Base-by-base conservation (phyloP, 345 rosid species). In the Sisymbrium altissimum region DNA sequence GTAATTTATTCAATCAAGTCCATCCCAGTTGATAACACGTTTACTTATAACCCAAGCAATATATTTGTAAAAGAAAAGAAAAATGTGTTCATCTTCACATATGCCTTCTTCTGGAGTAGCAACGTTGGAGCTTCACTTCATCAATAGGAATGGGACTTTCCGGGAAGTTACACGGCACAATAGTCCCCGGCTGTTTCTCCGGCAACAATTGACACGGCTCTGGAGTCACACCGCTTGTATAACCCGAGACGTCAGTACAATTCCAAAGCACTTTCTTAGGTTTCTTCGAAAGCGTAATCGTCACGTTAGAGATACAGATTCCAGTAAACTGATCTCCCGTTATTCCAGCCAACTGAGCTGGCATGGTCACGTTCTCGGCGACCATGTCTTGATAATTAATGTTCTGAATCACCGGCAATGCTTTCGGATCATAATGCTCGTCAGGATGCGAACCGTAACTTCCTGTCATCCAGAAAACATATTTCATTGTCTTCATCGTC, bases 391-490 rank as follows among this genome's bases (percentile, higher is more conserved):
- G 81, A 72, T 85, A 89, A 12, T 88, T 86, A 40, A 91, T 89
- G 70, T 84, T 83, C 59, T 81, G 74, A 25, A 94, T 87, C 49
- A 78, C 73, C 1, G 97, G 88, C 18, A 89, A 60, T 0, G 97
- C 98, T 0, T 87, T 85, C 1, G 88, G 87, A 75, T 91, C 91
- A 40, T 77, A 91, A 57, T 88, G 83, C 9, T 83, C 78, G 60
- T 88, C 96, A 0, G 98, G 86, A 43, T 94, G 98, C 4, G 90
- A 81, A 6, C 86, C 91, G 29, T 91, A 94, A 25, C 83, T 74
- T 12, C 98, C 93, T n/a, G 96, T 86, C 85, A 94, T 89, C 98
- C 97, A 94, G 45, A 89, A 94, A 0, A 82, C 96, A 73, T 84
- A 87, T 52, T 94, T 86, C 97, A 89, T 89, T 3, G 95, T 88